A percentile compares a stretch with the other conserved stretches of the same genome.
Evolutionary conservation across 1,284 basidiomycete species (phyloP).

Genomic region (Taiwanofungus camphoratus): DNA sequence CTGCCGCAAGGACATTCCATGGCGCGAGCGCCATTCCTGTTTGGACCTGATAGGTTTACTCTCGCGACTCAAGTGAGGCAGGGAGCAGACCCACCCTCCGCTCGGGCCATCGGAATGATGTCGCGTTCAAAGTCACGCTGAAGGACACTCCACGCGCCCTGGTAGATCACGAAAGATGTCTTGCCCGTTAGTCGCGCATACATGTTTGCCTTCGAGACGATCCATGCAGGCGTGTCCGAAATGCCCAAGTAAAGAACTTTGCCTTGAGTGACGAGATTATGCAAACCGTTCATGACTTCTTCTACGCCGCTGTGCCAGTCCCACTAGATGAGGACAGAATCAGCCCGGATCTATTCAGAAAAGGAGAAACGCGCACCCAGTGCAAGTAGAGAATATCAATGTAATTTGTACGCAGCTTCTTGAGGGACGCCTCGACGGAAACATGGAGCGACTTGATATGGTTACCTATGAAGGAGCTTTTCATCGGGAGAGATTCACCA

Average conservation of each 20-base stretch:
- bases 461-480: conserved; percentile 43
- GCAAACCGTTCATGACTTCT: conserved; percentile 47
- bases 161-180: conserved; percentile 51
- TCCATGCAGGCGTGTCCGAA: conserved; percentile 48
- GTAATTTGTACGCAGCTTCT: conserved; percentile 52
- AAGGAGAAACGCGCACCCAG: conserved; percentile 25
- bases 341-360: neutral
- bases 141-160: conserved; percentile 47
- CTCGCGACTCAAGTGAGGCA: neutral
- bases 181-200: conserved; percentile 43
- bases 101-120: conserved; percentile 45
- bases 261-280: conserved; percentile 35
- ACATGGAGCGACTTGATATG: conserved; percentile 39
- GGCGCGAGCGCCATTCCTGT: conserved; percentile 15
- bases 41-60: neutral
- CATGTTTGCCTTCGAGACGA: conserved; percentile 45
- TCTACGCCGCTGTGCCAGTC: conserved; percentile 39
- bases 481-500: conserved; percentile 25
- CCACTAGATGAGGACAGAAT: conserved; percentile 24
- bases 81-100: conserved; percentile 9
- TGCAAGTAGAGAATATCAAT: conserved; percentile 51
- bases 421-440: conserved; percentile 41
- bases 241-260: conserved; percentile 42
- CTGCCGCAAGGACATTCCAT: conserved; percentile 30
- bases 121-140: conserved; percentile 50